Evolutionary conservation across 208 protist genomes (phyloP), one percentile per base, ranked within the genome.

Genomic region (Wallacemonas sp.): DNA sequence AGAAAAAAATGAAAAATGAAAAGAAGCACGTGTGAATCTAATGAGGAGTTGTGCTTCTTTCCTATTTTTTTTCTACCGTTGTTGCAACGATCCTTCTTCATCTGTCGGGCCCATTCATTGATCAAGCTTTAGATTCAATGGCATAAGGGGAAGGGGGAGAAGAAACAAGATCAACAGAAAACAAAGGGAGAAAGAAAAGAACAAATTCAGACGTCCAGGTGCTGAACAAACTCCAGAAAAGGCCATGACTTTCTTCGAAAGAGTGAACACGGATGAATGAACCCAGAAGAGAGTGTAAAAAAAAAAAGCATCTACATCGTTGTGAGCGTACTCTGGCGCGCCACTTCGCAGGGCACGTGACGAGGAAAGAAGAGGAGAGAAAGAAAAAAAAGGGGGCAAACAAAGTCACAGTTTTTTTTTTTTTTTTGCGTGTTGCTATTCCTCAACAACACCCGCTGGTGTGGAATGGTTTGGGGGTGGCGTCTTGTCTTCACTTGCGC

Each of bases 281-380:
- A n/a, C n/a, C n/a, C n/a, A n/a, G n/a, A n/a, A n/a, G n/a, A n/a
- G n/a, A n/a, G n/a, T n/a, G n/a, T n/a, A 62, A 46, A 17, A 46
- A 62, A 62, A 41, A 41, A 41, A 41, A 41, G 36, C 14, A 41
- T 14, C 6, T 41, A 6, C 9, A 41, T 41, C 36, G 36, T 41
- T n/a, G n/a, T n/a, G n/a, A n/a, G n/a, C n/a, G n/a, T n/a, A n/a
- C n/a, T n/a, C n/a, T n/a, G n/a, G n/a, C n/a, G n/a, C n/a, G n/a
- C n/a, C n/a, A n/a, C n/a, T n/a, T n/a, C n/a, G n/a, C n/a, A n/a
- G n/a, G n/a, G n/a, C n/a, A n/a, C n/a, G 6, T 41, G 36, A 41
- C 36, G 36, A 17, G 36, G 36, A 41, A 41, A 63, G 42, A 12
- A 41, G 58, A 60, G 51, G 11, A 64, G 36, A 64, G 44, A 45